Base-by-base conservation (phyloP, 108 stramenopile species). In the Skeletonema menzelii region DNA sequence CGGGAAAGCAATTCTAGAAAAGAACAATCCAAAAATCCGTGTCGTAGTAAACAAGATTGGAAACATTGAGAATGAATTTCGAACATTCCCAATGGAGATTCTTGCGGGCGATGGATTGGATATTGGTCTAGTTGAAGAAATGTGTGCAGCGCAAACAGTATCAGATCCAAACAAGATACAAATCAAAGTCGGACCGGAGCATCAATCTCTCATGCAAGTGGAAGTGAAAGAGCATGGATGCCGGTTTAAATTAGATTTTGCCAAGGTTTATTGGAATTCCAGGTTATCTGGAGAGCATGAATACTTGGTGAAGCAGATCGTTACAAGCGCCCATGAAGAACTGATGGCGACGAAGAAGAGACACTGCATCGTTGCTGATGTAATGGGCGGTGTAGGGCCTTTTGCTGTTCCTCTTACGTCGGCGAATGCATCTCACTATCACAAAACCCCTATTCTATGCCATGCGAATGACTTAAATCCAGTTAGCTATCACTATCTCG, bases 51-150 rank as follows among this genome's bases (percentile, higher is more conserved):
- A 97, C 83, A 99, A 99, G 76, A 57, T 95, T 31, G 98, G 94
- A 28, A 85, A 86, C 12, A 98, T 99, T 63, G 87, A 91, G 19
- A 97, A 82, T 47, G 83, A 91, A 69, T 99, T 85, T 77, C 86
- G 99, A 11, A 99, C 99, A 0, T 98, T 98, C 74, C 93, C 90
- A 0, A 95, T 99, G 93, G 97, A 98, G 85, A 88, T 99, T 11
- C 65, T 99, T 20, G 98, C 95, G 2, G 91, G 92, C 6, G 88
- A 88, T 6, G 42, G 60, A 20, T 56, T 61, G 42, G 53, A 77
- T 59, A 3, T 58, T 37, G 63, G 58, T 28, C 35, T 61, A 8
- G 61, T 70, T 34, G 69, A 77, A 56, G 13, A 56, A 17, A 56
- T 77, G 14, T 77, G 76, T 27, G 72, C 58, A 0, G 8, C 7